Conservation (phyloP, 257 asterid species). For the Salvia hispanica region DNA sequence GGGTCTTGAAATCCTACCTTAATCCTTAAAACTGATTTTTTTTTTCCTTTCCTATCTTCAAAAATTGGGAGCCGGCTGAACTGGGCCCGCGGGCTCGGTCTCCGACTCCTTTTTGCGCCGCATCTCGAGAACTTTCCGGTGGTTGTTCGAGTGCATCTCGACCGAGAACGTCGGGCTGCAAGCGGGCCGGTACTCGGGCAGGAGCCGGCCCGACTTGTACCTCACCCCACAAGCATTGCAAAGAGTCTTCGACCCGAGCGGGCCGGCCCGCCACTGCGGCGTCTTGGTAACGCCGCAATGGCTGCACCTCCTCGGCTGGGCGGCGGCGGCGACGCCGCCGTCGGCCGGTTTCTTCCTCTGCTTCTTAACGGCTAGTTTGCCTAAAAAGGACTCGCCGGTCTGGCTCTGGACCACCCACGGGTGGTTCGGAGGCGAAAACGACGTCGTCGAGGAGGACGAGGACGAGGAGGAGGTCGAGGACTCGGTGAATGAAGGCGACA, state of each 20-base stretch:
- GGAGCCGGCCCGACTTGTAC: conserved; percentile 62
- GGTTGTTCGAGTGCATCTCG: conserved; percentile 61
- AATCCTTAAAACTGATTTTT: conserved; percentile 19
- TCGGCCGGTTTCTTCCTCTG: conserved; percentile 36
- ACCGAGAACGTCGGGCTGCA: conserved; percentile 64
- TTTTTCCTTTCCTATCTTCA: conserved; percentile 37
- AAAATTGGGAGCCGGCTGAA: conserved; percentile 43
- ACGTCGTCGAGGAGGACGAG: conserved; percentile 51
- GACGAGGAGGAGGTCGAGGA: conserved; percentile 70
- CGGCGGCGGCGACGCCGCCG: background rate
- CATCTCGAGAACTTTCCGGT: conserved; percentile 67
- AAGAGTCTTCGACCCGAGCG: conserved; percentile 58
- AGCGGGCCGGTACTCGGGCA: conserved; percentile 71
- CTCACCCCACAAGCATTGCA: conserved; percentile 71
- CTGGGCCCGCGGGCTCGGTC: conserved; percentile 31
- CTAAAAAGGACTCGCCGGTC: conserved; percentile 45
- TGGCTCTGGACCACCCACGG: conserved; percentile 41
- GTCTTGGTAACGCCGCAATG: conserved; percentile 66
- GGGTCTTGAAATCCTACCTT: conserved; percentile 31
- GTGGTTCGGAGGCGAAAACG: conserved; percentile 42
- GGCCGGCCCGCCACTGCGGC: conserved; percentile 79
- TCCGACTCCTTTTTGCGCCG: conserved; percentile 56
- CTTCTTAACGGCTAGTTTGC: conserved; percentile 38
- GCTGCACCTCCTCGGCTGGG: conserved; percentile 58
- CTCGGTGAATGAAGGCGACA: conserved; percentile 63